A percentile compares a stretch with the other conserved stretches of the same genome.
These are phyloP conservation scores for Terana coerulea DNA, from an alignment of 768 basidiomycete genomes.

Conservation along the genomic window DNA sequence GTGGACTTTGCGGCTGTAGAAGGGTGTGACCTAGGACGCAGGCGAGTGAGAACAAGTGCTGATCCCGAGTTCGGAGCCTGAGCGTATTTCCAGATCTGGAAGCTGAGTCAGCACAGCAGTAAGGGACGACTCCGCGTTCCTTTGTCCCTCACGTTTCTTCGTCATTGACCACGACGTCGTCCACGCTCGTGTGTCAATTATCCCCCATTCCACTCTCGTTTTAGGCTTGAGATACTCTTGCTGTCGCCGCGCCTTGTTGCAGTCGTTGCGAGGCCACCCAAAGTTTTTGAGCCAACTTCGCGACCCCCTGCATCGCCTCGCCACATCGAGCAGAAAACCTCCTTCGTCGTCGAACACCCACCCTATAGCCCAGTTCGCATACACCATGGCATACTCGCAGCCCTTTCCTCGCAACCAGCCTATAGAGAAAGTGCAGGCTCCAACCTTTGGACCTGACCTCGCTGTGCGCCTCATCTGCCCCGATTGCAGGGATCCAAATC, in stretches of 20 bases:
- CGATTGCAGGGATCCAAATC: constrained; percentile 90
- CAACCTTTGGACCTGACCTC: constrained; percentile 75
- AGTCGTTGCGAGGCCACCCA: no score
- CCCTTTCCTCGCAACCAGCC: constrained; percentile 75
- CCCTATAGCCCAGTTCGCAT: constrained; percentile 15
- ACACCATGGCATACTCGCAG: constrained; percentile 64
- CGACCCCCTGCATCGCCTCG: not conserved
- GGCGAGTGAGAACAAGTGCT: not conserved
- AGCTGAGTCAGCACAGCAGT: constrained; percentile 2
- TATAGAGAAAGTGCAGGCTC: constrained; percentile 48
- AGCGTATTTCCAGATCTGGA: constrained; percentile 5
- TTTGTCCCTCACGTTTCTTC: constrained; percentile 11
- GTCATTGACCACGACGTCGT: constrained; percentile 17
- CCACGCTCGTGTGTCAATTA: constrained; percentile 10
- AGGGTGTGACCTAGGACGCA: constrained; percentile 1
- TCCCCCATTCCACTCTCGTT: not conserved
- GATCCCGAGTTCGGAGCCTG: not conserved
- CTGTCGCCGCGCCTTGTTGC: no score
- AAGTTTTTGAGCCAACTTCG: not conserved
- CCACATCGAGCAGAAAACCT: not conserved
- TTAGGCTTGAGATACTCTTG: no score
- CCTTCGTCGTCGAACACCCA: constrained; percentile 2
- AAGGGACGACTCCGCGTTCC: not conserved
- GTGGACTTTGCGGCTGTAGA: no score
- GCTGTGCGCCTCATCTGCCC: constrained; percentile 91